These are phyloP conservation scores for Capronia epimyces DNA, from an alignment of 2,329 filamentous ascomycete genomes.

Conservation along the genomic window DNA sequence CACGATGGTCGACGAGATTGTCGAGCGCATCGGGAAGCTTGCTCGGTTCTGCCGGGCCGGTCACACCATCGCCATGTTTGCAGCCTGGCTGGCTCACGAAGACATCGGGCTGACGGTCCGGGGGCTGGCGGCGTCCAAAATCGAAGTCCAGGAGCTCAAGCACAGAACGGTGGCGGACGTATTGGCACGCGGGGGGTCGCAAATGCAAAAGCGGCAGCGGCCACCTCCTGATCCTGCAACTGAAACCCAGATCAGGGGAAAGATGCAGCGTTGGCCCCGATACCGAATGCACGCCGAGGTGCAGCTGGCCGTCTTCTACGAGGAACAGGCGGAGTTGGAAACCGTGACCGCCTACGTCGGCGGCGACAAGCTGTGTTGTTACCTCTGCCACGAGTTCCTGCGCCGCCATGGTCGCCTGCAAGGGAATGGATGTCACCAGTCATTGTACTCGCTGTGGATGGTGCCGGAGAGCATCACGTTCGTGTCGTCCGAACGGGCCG, in stretches of 20 bases:
- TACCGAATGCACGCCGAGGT: constrained; percentile 6
- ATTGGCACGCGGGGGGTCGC: too few species aligned
- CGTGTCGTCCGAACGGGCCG: not conserved
- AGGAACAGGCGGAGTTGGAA: constrained; percentile 2
- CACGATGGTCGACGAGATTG: too few species aligned
- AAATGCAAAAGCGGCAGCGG: too few species aligned
- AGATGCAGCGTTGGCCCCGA: not conserved
- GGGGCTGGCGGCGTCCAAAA: too few species aligned
- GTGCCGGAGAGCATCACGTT: not conserved
- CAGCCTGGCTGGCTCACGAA: too few species aligned
- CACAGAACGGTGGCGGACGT: too few species aligned
- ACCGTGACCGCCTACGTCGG: not conserved
- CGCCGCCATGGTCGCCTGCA: constrained; percentile 1
- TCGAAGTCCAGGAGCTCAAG: too few species aligned
- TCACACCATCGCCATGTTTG: too few species aligned
- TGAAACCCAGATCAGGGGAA: not conserved
- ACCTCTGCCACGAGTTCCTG: constrained; percentile 5
- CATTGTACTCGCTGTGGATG: constrained; percentile 6
- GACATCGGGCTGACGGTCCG: too few species aligned
- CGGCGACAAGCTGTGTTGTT: constrained; percentile 4
- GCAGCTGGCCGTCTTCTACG: constrained; percentile 6
- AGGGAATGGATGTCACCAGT: constrained; percentile 1
- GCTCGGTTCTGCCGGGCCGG: too few species aligned
- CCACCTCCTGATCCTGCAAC: not conserved
- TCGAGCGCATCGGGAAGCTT: too few species aligned